Evolutionary conservation across 176 grass and related monocot genomes (phyloP).

Genomic region (Typha latifolia): DNA sequence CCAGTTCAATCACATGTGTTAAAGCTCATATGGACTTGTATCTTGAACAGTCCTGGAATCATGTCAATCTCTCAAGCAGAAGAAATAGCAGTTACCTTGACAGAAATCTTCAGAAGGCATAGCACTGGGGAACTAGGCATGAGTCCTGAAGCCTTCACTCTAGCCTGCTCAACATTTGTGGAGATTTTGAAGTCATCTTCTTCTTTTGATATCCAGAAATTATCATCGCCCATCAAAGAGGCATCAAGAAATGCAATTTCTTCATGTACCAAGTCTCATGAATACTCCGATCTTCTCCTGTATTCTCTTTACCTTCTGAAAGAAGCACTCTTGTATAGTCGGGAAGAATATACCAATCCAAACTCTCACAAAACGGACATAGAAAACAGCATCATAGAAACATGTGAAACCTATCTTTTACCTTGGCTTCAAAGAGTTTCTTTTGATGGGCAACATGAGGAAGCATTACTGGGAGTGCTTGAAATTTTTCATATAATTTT

Average conservation of each 20-base stretch:
- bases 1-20: slow-evolving; percentile 66
- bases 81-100: slow-evolving; percentile 52
- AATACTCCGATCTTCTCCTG: slow-evolving; percentile 29
- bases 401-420: slow-evolving; percentile 57
- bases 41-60: slow-evolving; percentile 55
- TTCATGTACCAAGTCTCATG: slow-evolving; percentile 34
- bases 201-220: slow-evolving; percentile 48
- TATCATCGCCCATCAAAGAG: slow-evolving; percentile 54
- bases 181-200: slow-evolving; percentile 66
- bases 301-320: slow-evolving; percentile 72
- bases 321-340: slow-evolving; percentile 57
- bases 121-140: slow-evolving; percentile 37
- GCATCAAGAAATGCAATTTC: slow-evolving; percentile 60
- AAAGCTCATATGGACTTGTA: slow-evolving; percentile 56
- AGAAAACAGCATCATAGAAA: slow-evolving; percentile 56
- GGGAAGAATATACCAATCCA: slow-evolving; percentile 28
- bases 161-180: slow-evolving; percentile 56
- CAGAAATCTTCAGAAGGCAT: slow-evolving; percentile 57
- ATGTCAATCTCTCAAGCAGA: slow-evolving; percentile 64
- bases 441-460: slow-evolving; percentile 55
- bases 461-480: slow-evolving; percentile 54
- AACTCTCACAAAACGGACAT: slow-evolving; percentile 38
- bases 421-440: slow-evolving; percentile 55
- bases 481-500: slow-evolving; percentile 80
- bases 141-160: slow-evolving; percentile 59